Conservation (phyloP, 2,329 filamentous ascomycete species). For the Huntiella moniliformis region DNA sequence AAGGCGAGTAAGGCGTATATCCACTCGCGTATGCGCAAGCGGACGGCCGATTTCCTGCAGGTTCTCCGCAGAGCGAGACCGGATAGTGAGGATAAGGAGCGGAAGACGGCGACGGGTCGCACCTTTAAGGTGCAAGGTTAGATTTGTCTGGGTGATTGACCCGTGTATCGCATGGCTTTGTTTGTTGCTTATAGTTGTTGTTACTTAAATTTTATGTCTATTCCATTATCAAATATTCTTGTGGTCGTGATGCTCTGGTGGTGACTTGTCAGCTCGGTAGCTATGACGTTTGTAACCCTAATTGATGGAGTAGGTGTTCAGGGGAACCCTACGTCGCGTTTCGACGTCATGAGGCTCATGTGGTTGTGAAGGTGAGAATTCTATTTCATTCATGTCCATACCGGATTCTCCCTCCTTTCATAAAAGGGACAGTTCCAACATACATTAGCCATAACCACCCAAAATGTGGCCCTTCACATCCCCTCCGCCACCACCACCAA, state of each 20-base stretch:
- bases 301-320: no score
- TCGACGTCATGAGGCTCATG: no score
- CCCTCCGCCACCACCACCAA: not conserved
- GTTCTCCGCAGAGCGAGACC: slow-evolving; percentile 90
- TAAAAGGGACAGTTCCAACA: no score
- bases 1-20: slow-evolving; percentile 99
- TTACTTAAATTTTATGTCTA: slow-evolving; percentile 3
- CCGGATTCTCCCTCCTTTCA: no score
- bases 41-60: slow-evolving; percentile 96
- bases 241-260: no score
- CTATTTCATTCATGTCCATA: no score
- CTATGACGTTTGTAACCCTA: no score
- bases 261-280: no score
- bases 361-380: no score
- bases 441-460: not conserved
- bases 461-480: slow-evolving; percentile 23
- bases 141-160: slow-evolving; percentile 15
- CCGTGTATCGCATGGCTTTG: slow-evolving; percentile 9
- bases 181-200: slow-evolving; percentile 1
- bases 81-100: slow-evolving; percentile 90
- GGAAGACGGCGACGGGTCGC: slow-evolving; percentile 91
- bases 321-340: no score
- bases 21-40: slow-evolving; percentile 91
- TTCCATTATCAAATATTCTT: not conserved
- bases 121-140: slow-evolving; percentile 51